Conservation (phyloP, 2,329 filamentous ascomycete species). For the Ceratocystiopsis minuta region DNA sequence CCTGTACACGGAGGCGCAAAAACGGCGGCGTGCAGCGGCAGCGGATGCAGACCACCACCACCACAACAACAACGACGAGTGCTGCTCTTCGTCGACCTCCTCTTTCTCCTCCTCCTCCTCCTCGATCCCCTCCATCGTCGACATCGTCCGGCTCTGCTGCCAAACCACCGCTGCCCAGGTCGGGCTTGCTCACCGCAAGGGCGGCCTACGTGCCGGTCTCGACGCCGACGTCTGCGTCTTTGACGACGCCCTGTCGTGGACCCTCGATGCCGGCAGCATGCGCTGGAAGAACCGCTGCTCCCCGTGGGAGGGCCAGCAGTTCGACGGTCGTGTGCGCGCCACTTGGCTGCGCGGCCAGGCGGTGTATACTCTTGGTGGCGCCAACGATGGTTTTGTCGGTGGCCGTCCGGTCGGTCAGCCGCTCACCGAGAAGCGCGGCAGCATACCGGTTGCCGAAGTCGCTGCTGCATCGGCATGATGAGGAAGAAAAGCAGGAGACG, state of each 20-base stretch:
- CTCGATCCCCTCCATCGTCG: constrained; percentile 38
- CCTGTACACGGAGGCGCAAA: constrained; percentile 58
- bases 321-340: constrained; percentile 63
- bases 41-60: too few relatives aligned
- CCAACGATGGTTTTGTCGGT: constrained; percentile 30
- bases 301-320: constrained; percentile 67
- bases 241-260: constrained; percentile 66
- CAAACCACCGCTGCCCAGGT: constrained; percentile 78
- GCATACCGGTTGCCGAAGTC: not conserved
- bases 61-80: constrained; percentile 1
- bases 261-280: constrained; percentile 61
- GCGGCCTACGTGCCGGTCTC: constrained; percentile 61
- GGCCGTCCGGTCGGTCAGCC: constrained; percentile 30
- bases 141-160: constrained; percentile 74
- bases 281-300: constrained; percentile 87
- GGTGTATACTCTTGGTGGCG: constrained; percentile 51
- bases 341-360: constrained; percentile 67
- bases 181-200: constrained; percentile 64
- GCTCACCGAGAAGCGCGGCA: constrained; percentile 22
- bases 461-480: not conserved
- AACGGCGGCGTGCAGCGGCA: constrained; percentile 28
- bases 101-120: constrained; percentile 14
- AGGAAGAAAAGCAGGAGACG: not conserved
- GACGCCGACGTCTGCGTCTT: constrained; percentile 89
- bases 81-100: not conserved